These are phyloP conservation scores for Candida parachauliodes DNA, from an alignment of 805 yeast species.

Conservation along the genomic window DNA sequence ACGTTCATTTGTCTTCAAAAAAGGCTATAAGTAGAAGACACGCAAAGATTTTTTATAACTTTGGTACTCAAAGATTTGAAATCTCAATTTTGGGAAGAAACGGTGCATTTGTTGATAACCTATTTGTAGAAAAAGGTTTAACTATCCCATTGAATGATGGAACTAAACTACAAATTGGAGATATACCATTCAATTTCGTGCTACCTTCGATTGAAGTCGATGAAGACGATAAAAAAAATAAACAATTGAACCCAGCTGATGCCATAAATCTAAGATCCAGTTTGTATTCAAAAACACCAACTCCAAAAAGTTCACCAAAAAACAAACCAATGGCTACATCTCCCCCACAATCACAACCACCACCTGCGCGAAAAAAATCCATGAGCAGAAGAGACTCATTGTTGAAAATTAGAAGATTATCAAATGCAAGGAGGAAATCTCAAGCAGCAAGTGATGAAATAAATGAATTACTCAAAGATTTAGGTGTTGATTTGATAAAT, in stretches of 20 bases:
- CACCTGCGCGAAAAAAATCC: constrained; percentile 8
- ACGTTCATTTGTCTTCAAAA: constrained; percentile 87
- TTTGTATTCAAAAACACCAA: constrained; percentile 29
- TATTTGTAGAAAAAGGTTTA: constrained; percentile 83
- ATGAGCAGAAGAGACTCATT: constrained; percentile 11
- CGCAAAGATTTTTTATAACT: constrained; percentile 93
- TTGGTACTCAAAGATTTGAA: constrained; percentile 94
- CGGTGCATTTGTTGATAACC: constrained; percentile 94
- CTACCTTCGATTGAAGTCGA: constrained; percentile 63
- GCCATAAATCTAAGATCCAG: constrained; percentile 55
- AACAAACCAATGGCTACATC: constrained; percentile 1
- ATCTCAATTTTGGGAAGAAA: constrained; percentile 88
- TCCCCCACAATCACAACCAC: too few species aligned
- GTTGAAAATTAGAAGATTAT: constrained; percentile 26
- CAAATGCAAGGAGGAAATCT: constrained; percentile 36
- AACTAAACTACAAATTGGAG: constrained; percentile 88
- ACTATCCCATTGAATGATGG: constrained; percentile 85
- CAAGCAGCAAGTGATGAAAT: constrained; percentile 39
- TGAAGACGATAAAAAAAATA: constrained; percentile 22
- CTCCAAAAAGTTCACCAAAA: constrained; percentile 13
- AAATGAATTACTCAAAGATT: constrained; percentile 31
- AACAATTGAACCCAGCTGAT: constrained; percentile 55
- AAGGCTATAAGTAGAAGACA: constrained; percentile 93
- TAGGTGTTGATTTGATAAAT: constrained; percentile 29
- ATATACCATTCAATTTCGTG: constrained; percentile 82